Evolutionary conservation across 768 basidiomycete species (phyloP), one percentile per base, ranked within the genome.

Genomic region (Lactarius vividus): DNA sequence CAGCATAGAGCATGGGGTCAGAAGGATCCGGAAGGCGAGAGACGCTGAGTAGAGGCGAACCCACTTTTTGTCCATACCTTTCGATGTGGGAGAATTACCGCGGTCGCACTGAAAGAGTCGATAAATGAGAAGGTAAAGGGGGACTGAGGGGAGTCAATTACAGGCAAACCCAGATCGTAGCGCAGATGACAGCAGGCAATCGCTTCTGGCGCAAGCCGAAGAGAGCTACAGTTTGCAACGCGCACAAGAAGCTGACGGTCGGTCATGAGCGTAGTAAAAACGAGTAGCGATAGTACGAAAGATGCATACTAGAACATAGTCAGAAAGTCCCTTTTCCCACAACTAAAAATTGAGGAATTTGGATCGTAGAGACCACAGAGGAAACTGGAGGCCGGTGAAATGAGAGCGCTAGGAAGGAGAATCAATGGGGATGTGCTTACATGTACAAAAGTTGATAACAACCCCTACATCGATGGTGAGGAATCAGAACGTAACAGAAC

Each of bases 151-250:
- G 20, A 16, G 29, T 42, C 39, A 62, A 60, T 57, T 42, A 66
- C 60, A 62, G 55, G 39, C 55, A 61, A 66, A 87, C 84, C 75
- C 88, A 90, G 8, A 77, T 70, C 16, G 82, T 62, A 1, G 85
- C 77, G 74, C 88, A 88, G 29, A 87, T 68, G 59, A 84, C 79
- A 6, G 88, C 88, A n/a, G 89, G 81, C 57, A 89, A 78, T 37
- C 89, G 81, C 65, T 88, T 84, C 69, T 88, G 73, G 71, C 85
- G 84, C 63, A 92, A 73, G 26, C 89, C 89, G 69, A 92, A 92
- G 13, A 92, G 75, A 1, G 84, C 88, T 53, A 91, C 85, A 1
- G 87, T 88, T 76, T 86, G 87, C 7, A 80, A 53, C 3, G 75
- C 77, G 13, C 75, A 75, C 8, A 75, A 71, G 61, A 75, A 79